A percentile compares a stretch with the other conserved stretches of the same genome.
These are phyloP conservation scores for Chytriomyces sp. DNA, from an alignment of 192 early-diverging fungal species.

Conservation along the genomic window DNA sequence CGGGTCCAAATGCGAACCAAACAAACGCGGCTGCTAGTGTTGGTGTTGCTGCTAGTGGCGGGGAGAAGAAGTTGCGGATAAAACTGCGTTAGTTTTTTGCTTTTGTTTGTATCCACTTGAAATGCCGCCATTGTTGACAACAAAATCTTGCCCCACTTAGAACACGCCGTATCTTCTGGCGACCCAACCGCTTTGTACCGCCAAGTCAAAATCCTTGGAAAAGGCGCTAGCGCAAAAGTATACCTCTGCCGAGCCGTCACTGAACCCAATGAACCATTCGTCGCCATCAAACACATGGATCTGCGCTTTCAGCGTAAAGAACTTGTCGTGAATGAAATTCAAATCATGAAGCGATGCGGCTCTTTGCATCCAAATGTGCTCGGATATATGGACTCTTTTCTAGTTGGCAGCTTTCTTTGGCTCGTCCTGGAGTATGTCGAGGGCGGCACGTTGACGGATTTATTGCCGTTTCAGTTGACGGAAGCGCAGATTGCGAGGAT, in stretches of 20 bases:
- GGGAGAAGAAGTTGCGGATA: too few species aligned
- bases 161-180: slow-evolving; percentile 81
- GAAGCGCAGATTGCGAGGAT: slow-evolving; percentile 49
- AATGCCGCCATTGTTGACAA: too few species aligned
- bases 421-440: slow-evolving; percentile 96
- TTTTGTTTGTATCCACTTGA: too few species aligned
- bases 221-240: slow-evolving; percentile 95
- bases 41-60: too few species aligned
- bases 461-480: slow-evolving; percentile 76
- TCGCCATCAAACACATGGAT: slow-evolving; percentile 96
- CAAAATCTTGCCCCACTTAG: slow-evolving; percentile 25
- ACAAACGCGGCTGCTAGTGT: too few species aligned
- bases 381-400: slow-evolving; percentile 82
- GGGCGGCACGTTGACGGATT: slow-evolving; percentile 87
- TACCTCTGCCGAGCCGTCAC: slow-evolving; percentile 70
- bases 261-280: slow-evolving; percentile 59
- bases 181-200: slow-evolving; percentile 89
- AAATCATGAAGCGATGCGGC: slow-evolving; percentile 81
- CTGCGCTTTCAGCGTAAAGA: slow-evolving; percentile 86
- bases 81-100: too few species aligned
- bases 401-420: slow-evolving; percentile 82
- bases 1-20: too few species aligned
- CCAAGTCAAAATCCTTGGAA: slow-evolving; percentile 93
- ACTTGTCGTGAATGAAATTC: slow-evolving; percentile 91
- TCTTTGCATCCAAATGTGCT: slow-evolving; percentile 83